phyloP scores from a whole-genome alignment of 2,329 filamentous ascomycete genomes.

The Sordariomycetes sp. region DNA sequence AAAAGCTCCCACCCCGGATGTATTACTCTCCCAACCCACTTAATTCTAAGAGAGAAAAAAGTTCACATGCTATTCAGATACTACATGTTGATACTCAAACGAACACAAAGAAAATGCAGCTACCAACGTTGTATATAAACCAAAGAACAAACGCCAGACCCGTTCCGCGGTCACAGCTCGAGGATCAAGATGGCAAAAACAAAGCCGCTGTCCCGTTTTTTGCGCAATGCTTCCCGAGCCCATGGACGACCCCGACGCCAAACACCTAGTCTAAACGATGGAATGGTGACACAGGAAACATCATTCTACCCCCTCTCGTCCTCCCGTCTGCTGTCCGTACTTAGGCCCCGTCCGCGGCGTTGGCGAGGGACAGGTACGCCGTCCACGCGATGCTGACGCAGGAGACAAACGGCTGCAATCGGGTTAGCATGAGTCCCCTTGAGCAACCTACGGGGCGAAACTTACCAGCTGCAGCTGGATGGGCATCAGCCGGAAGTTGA shows the following conservation, averaged over 20 bases:
- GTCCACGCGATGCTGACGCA: conserved; percentile 96
- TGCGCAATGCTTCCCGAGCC: too few relatives aligned
- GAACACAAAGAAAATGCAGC: neutral
- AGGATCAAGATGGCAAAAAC: too few relatives aligned
- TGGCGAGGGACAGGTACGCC: conserved; percentile 86
- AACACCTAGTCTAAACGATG: neutral
- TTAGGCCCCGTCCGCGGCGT: conserved; percentile 62
- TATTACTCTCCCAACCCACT: too few relatives aligned
- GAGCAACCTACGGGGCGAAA: conserved; percentile 14
- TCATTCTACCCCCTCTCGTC: neutral
- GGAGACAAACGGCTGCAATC: conserved; percentile 82
- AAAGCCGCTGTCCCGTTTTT: too few relatives aligned
- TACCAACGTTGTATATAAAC: too few relatives aligned
- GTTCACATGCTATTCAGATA: too few relatives aligned
- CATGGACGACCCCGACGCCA: too few relatives aligned
- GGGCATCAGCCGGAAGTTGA: conserved; percentile 94
- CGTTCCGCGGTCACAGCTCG: too few relatives aligned
- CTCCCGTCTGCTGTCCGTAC: neutral
- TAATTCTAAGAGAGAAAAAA: too few relatives aligned
- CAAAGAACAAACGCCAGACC: too few relatives aligned
- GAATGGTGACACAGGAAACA: neutral
- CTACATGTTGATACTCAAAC: neutral
- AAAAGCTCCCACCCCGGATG: too few relatives aligned
- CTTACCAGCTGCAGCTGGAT: conserved; percentile 93
- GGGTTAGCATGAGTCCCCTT: neutral